phyloP scores from a whole-genome alignment of 208 protist species.

The Leishmania lainsoni region DNA sequence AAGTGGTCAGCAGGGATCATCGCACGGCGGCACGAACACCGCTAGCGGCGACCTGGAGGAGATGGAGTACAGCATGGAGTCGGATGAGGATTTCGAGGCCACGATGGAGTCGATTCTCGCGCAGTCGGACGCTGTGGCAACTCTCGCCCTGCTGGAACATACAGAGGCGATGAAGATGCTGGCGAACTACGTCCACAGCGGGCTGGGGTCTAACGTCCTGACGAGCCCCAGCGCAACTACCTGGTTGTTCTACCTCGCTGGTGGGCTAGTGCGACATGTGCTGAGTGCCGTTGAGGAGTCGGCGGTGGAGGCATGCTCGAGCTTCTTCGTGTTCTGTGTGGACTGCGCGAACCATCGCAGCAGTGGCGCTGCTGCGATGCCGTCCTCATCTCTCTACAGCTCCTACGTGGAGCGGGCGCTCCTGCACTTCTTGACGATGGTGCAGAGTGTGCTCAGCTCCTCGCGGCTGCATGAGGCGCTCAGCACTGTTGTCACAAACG shows the following conservation, averaged over 20 bases:
- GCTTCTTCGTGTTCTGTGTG: constrained; percentile 69
- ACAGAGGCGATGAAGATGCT: constrained; percentile 49
- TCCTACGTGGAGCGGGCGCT: constrained; percentile 73
- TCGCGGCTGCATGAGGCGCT: constrained; percentile 52
- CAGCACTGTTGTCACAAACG: constrained; percentile 55
- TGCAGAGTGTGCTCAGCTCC: constrained; percentile 65
- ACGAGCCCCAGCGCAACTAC: constrained; percentile 58
- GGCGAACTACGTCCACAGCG: constrained; percentile 51
- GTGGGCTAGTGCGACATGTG: constrained; percentile 52
- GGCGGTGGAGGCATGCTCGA: constrained; percentile 45
- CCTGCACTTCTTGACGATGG: constrained; percentile 69
- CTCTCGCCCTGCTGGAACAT: constrained; percentile 52
- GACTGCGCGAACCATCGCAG: constrained; percentile 71
- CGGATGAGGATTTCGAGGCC: constrained; percentile 49
- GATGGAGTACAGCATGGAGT: constrained; percentile 29
- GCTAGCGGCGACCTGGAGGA: constrained; percentile 1
- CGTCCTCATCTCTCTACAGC: constrained; percentile 29
- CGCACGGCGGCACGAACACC: constrained; percentile 10
- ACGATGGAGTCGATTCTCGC: constrained; percentile 54
- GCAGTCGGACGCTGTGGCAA: constrained; percentile 58
- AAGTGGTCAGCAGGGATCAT: neutral
- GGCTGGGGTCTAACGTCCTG: constrained; percentile 53
- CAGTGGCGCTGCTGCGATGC: constrained; percentile 10
- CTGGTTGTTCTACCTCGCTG: constrained; percentile 84
- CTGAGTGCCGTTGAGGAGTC: constrained; percentile 49